Base-by-base conservation (phyloP, 2,329 filamentous ascomycete genomes). In the Diaporthe velutina region DNA sequence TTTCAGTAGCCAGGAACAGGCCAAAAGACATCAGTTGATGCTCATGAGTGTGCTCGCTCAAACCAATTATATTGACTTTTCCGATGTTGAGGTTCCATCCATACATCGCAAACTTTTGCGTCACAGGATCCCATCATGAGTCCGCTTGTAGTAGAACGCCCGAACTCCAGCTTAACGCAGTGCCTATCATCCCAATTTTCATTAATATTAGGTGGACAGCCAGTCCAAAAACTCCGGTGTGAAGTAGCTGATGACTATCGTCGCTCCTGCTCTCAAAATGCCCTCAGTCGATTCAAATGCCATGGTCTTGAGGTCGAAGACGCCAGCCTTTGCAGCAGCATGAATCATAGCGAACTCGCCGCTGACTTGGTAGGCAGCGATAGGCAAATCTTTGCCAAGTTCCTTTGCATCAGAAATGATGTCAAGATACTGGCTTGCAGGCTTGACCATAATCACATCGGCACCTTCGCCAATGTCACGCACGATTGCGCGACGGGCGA, bases 391-490 rank as follows among this genome's bases (percentile, higher is more conserved):
- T 82, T 93, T 93, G 75, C 95, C 96, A 71, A 98, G 90, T 71
- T 98, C 95, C 87, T 98, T 98, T 71, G 97, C 97, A 82, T 99
- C 97, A 78, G 94, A 95, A 83, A 99, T 98, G 80, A 99, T 98
- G 84, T 99, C 97, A 60, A 99, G 90, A 83, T 98, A 99, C 84
- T 96, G 95, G 80, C 94, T 94, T 13, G 97, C 97, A 2, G 97
- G 97, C 89, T 99, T 99, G 76, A 99, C 97, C 96, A 99, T 98
- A 85, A 99, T 98, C 79, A 98, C 95, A 81, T 99, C 97, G 28
- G 97, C 97, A 35, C 97, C 97, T 85, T 99, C 97, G 77, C 89
- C 90, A 78, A 99, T 96, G 82, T 99, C 97, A 78, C 97, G 91
- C 54, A 92, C 87, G 78, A 99, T 98, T 66, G 97, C 97, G 78